Evolutionary conservation across 2,329 filamentous ascomycete genomes (phyloP).

Genomic region (Curvularia verruculosa): DNA sequence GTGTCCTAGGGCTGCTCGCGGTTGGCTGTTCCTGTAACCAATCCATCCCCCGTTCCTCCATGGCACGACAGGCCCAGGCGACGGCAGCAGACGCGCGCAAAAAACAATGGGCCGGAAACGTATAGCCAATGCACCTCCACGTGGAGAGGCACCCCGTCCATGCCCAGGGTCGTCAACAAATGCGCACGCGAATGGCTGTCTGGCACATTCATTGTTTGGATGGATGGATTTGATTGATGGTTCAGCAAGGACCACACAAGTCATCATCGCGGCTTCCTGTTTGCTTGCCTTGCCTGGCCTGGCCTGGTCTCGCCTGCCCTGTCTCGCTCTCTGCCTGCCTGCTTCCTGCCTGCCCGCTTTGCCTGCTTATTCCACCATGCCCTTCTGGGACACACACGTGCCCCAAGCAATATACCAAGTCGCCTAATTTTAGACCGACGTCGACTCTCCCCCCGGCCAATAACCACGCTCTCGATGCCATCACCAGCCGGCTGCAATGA

Average conservation of each 20-base stretch:
- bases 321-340: neutral
- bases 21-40: constrained; percentile 1
- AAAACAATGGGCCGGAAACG: constrained; percentile 16
- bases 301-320: no score
- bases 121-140: constrained; percentile 34
- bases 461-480: constrained; percentile 30
- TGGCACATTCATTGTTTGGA: no score
- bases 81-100: constrained; percentile 32
- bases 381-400: constrained; percentile 41
- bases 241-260: constrained; percentile 16
- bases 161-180: constrained; percentile 13
- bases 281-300: no score
- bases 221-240: constrained; percentile 22
- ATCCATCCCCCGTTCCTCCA: no score
- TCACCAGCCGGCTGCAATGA: constrained; percentile 28
- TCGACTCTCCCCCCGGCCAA: constrained; percentile 17
- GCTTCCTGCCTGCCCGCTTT: constrained; percentile 2
- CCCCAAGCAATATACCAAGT: constrained; percentile 42
- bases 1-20: constrained; percentile 4
- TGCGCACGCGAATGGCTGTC: constrained; percentile 31
- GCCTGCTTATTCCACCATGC: constrained; percentile 39
- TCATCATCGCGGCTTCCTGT: no score
- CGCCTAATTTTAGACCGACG: constrained; percentile 42
- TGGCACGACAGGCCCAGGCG: constrained; percentile 5
- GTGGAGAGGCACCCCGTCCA: constrained; percentile 41